phyloP scores from a whole-genome alignment of 371 early-diverging fungal genomes.

The Lichtheimia hyalospora region DNA sequence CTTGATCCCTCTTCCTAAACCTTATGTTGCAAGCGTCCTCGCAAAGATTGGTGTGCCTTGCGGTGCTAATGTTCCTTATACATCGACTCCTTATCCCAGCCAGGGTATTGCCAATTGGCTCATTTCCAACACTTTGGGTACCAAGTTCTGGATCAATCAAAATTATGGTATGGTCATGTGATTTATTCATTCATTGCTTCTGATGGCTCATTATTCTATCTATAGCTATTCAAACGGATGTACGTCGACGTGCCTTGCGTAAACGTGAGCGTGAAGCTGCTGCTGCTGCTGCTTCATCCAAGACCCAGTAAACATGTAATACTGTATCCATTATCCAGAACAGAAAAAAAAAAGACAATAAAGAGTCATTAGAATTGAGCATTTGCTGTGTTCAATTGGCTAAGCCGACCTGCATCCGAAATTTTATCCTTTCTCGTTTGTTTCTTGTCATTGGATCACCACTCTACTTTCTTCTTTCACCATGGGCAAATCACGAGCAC shows the following conservation, averaged over 20 bases:
- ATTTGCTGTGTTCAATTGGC: too few relatives aligned
- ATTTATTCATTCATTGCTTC: neutral
- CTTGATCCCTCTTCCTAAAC: slow-evolving; percentile 80
- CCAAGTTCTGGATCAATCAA: slow-evolving; percentile 64
- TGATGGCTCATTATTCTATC: neutral
- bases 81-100: slow-evolving; percentile 77
- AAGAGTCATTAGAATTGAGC: too few relatives aligned
- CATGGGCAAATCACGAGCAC: slow-evolving; percentile 63
- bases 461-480: neutral
- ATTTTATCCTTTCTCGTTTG: neutral
- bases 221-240: slow-evolving; percentile 58
- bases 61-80: slow-evolving; percentile 67
- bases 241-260: slow-evolving; percentile 75
- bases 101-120: slow-evolving; percentile 84
- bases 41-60: slow-evolving; percentile 75
- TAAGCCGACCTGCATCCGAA: neutral
- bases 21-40: slow-evolving; percentile 78
- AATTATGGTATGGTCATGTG: slow-evolving; percentile 46
- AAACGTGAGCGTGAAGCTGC: slow-evolving; percentile 68
- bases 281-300: slow-evolving; percentile 22
- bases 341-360: too few relatives aligned
- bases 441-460: neutral
- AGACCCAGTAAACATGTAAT: neutral
- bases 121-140: slow-evolving; percentile 63
- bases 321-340: too few relatives aligned